Evolutionary conservation across 805 yeast species (phyloP).

Genomic region (Danielia oregonensis): DNA sequence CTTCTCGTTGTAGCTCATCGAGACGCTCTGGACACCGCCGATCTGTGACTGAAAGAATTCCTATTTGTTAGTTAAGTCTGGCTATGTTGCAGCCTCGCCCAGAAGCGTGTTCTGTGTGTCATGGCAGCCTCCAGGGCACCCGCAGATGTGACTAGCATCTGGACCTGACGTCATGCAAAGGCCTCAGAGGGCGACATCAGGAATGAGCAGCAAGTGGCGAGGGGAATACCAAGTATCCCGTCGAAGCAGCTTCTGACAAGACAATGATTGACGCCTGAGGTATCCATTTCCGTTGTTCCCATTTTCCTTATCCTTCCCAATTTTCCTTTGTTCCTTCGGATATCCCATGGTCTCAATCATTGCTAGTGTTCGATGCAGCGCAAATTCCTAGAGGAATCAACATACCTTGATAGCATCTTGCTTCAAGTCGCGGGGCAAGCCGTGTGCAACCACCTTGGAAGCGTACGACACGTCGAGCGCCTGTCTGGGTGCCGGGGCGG

Average conservation of each 20-base stretch:
- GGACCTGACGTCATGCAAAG: too few species aligned
- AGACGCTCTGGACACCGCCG: constrained; percentile 75
- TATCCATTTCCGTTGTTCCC: too few species aligned
- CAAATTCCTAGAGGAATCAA: constrained; percentile 20
- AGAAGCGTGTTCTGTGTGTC: constrained; percentile 2
- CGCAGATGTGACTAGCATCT: too few species aligned
- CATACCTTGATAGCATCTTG: constrained; percentile 84
- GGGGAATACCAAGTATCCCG: too few species aligned
- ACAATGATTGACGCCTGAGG: too few species aligned
- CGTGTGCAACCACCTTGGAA: constrained; percentile 80
- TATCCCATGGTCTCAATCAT: too few species aligned
- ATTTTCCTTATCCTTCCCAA: too few species aligned
- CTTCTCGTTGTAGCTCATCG: constrained; percentile 75
- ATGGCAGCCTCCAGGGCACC: neutral
- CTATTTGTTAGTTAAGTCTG: constrained; percentile 47
- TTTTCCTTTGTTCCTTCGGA: too few species aligned
- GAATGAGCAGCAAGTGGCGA: too few species aligned
- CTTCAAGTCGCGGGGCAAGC: constrained; percentile 79
- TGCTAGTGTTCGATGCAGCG: too few species aligned
- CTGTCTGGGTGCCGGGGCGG: constrained; percentile 16
- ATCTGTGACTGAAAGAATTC: constrained; percentile 85
- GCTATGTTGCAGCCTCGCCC: neutral
- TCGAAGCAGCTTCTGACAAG: too few species aligned
- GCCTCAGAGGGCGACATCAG: too few species aligned
- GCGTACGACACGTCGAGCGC: constrained; percentile 51